Conservation (phyloP, 148 eudicot species). For the Polygonum maritimum region DNA sequence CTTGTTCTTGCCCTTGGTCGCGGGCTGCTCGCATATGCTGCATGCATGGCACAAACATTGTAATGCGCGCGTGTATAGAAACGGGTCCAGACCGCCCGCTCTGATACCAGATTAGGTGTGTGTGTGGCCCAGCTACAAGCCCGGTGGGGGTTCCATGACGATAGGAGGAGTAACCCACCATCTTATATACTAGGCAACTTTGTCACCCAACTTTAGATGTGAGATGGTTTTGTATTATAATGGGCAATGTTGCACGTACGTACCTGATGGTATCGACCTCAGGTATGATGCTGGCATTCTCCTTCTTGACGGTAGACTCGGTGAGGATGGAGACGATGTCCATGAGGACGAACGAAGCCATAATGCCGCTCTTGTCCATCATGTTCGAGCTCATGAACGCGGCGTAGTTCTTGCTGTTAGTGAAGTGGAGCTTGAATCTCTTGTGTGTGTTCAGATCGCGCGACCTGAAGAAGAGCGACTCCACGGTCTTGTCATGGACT, state of each 20-base stretch:
- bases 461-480: constrained; percentile 2
- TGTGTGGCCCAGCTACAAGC: too few relatives aligned
- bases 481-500: neutral
- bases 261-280: neutral
- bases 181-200: too few relatives aligned
- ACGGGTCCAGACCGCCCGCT: too few relatives aligned
- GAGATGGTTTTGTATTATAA: too few relatives aligned
- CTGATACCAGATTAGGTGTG: too few relatives aligned
- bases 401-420: neutral
- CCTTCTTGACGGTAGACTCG: neutral
- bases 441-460: neutral
- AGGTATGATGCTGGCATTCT: neutral
- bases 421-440: neutral
- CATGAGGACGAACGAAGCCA: neutral
- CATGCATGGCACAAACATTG: too few relatives aligned
- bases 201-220: too few relatives aligned
- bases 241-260: too few relatives aligned
- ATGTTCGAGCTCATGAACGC: neutral
- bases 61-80: too few relatives aligned
- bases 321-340: neutral
- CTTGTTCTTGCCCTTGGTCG: constrained; percentile 7
- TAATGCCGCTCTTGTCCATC: neutral
- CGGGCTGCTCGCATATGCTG: neutral
- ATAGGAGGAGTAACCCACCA: too few relatives aligned
- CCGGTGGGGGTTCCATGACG: too few relatives aligned